Base-by-base conservation (phyloP, 1,284 basidiomycete species). In the Anthracocystis walkeri region DNA sequence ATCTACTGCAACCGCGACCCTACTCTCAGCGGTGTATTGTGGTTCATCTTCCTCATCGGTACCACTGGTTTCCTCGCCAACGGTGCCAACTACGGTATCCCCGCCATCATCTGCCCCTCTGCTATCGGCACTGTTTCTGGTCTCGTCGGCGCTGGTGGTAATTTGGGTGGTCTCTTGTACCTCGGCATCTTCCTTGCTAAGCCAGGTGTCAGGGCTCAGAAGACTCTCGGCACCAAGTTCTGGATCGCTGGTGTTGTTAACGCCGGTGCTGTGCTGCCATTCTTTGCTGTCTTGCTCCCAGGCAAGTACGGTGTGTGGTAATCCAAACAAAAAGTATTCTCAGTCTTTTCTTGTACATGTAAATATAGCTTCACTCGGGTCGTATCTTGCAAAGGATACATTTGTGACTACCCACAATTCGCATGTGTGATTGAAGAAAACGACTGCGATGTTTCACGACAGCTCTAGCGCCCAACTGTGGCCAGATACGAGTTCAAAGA, bases 1-100 rank as follows among this genome's bases (percentile, higher is more conserved):
- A 35, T 87, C 27, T 89, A 90, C 80, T 86, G 89, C 57, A 86
- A 88, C 74, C 79, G 73, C 40, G 29, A 61, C 56, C 62, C 77
- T 16, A 73, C 70, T 3, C 49, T 82, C 18, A 75, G 72, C 49
- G 78, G 75, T 31, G 78, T 82, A 5, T 58, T 80, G 12, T 75
- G 64, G 35, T 82, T 82, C 77, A 78, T 82, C 54, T 77, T 82
- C 52, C 60, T 66, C 41, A 68, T 81, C 44, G 80, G 65, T 35
- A 70, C 72, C 23, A 77, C 74, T 8, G 81, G 81, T 44, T 82
- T 82, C 60, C 58, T 73, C 23, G 80, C 78, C 25, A 82, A 82
- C 58, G 79, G 76, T 21, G 81, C 76, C 45, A 69, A 66, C 58
- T 82, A 82, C 65, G 64, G 77, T 42, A 61, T 82, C 42, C 77